These are phyloP conservation scores for Cryptosporidium sp. DNA, from an alignment of 169 alveolate genomes.

Conservation along the genomic window DNA sequence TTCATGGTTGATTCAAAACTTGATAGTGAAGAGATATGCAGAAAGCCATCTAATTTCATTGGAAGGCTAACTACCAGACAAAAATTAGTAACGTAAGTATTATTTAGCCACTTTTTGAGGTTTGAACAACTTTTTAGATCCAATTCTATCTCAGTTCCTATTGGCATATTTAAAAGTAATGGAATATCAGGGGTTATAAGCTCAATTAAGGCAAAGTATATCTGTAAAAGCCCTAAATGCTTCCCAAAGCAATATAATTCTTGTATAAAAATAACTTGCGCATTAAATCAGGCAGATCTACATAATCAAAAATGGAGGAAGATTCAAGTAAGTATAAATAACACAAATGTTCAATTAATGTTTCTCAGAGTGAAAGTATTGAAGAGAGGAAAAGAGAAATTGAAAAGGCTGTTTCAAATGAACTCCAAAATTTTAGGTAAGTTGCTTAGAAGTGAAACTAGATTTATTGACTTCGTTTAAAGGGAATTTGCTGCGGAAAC, in stretches of 20 bases:
- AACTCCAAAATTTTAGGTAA: slow-evolving; percentile 47
- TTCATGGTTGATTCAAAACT: slow-evolving; percentile 33
- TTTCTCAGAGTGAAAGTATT: slow-evolving; percentile 3
- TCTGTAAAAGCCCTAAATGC: slow-evolving; percentile 48
- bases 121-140: slow-evolving; percentile 1
- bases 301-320: slow-evolving; percentile 28
- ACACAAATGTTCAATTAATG: background rate
- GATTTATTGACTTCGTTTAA: background rate
- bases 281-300: slow-evolving; percentile 3
- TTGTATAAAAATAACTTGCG: slow-evolving; percentile 55
- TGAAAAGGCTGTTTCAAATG: slow-evolving; percentile 31
- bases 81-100: slow-evolving; percentile 59
- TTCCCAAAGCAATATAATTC: slow-evolving; percentile 68
- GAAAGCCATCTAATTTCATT: slow-evolving; percentile 47
- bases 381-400: slow-evolving; percentile 38
- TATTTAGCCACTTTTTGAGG: no score
- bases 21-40: slow-evolving; percentile 23
- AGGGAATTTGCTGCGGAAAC: background rate
- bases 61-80: slow-evolving; percentile 66
- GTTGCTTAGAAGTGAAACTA: background rate
- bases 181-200: slow-evolving; percentile 11
- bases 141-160: slow-evolving; percentile 36
- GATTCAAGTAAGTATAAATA: slow-evolving; percentile 32
- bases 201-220: slow-evolving; percentile 12
- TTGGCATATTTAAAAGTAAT: slow-evolving; percentile 4